Evolutionary conservation across 2,329 filamentous ascomycete genomes (phyloP), one percentile per base, ranked within the genome.

Genomic region (Cylindrodendrum hubeiense): DNA sequence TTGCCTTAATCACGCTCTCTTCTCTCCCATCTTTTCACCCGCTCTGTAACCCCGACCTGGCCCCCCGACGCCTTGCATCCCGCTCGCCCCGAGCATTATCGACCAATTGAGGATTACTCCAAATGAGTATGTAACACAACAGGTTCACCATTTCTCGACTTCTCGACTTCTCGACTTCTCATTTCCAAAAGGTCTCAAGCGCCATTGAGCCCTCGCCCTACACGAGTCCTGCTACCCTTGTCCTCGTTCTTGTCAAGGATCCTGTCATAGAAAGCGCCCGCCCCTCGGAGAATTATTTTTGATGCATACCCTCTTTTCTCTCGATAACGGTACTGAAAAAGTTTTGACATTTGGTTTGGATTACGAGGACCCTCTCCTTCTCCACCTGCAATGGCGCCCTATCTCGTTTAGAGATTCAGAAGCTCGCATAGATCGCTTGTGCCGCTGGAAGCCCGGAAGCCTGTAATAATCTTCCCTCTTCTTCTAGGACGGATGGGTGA

Each of bases 361-460:
- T 33, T 9, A 19, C n/a, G 17, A 60, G 22, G 44, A 12, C 22
- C 47, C 49, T 39, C 21, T 5, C 7, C 30, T 50, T 30, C 53
- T 53, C 47, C 37, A 30, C 39, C 19, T 46, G 34, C 43, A 61
- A 50, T 44, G 51, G 43, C n/a, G 37, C 55, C 46, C 51, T 30
- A 49, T 33, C 39, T 33, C 47, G 33, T 26, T 41, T 24, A 26
- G 24, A 17, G n/a, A 22, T 28, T 30, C 21, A 24, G 17, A 26
- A 21, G 24, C 43, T 49, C 33, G 26, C 34, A 24, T 17, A 41
- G 44, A 30, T 54, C 13, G n/a, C 43, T 24, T 28, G 30, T 34
- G 44, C 28, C 30, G 17, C 19, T 47, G 17, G 34, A 24, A 34
- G 28, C 47, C n/a, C 10, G n/a, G 37, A n/a, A n/a, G 51, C 30